Base-by-base conservation (phyloP, 192 early-diverging fungal genomes). In the Podochytrium sp. region DNA sequence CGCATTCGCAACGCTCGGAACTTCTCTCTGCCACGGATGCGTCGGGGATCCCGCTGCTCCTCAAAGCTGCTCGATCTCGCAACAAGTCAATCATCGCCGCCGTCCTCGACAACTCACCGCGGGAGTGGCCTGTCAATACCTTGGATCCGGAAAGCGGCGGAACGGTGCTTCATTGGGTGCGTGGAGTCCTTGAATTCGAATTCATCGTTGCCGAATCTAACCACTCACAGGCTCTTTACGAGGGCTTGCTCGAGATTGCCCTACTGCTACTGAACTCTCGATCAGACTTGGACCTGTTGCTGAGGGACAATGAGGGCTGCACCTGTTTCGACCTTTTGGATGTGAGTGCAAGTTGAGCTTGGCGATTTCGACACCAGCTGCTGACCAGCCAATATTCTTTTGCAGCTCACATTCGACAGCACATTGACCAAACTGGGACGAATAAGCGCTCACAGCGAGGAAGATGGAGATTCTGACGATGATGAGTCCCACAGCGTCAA, bases 111-210 rank as follows among this genome's bases (percentile, higher is more conserved):
- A 83, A 88, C n/a, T n/a, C n/a, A n/a, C n/a, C n/a, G n/a, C n/a
- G n/a, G n/a, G n/a, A n/a, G n/a, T n/a, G n/a, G n/a, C n/a, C n/a
- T 71, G 71, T 92, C 43, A 92, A 92, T 64, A 35, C 79, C 18
- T 78, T 79, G 59, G 92, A 93, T 53, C 32, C 58, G 7, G 92
- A 93, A 62, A 89, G 82, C 53, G 89, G 90, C 0, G 92, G 90
- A 81, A 92, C 92, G 18, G 79, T 86, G 1, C 70, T 93, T 41
- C 92, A 93, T 65, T 51, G n/a, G 47, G 65, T 67, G 41, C 42
- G 34, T 67, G 12, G 39, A 23, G 12, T 62, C 38, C 5, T 62
- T 62, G 60, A 7, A 3, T 34, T 30, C 38, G 10, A 14, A 50
- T 20, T 30, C 25, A 29, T 52, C 4, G 7, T 27, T 4, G 7